phyloP scores from a whole-genome alignment of 441 rosid genomes.

The Mallotus japonicus region DNA sequence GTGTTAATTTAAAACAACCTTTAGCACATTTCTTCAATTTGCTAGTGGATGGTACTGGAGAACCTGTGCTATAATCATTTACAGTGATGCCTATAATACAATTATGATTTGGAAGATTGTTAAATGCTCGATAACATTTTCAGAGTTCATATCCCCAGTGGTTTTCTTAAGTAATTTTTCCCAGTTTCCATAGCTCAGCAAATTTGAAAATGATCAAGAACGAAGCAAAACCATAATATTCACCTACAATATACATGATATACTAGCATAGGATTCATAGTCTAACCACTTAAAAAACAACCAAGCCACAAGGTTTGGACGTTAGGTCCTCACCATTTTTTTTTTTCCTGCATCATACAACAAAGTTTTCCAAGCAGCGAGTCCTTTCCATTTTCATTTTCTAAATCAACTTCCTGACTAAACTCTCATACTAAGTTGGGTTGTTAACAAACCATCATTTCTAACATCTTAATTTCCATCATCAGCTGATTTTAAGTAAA shows the following conservation, averaged over 20 bases:
- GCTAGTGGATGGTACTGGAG: background rate
- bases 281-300: constrained; percentile 28
- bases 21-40: background rate
- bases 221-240: constrained; percentile 18
- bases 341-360: constrained; percentile 18
- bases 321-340: constrained; percentile 17
- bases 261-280: constrained; percentile 29
- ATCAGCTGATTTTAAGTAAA: constrained; percentile 74
- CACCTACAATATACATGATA: constrained; percentile 50
- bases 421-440: constrained; percentile 30
- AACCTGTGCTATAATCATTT: background rate
- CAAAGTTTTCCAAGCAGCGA: constrained; percentile 18
- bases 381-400: constrained; percentile 14
- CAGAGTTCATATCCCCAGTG: background rate
- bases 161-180: background rate
- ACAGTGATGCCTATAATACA: no score
- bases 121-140: no score
- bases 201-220: background rate
- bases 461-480: constrained; percentile 60
- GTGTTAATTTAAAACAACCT: no score
- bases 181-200: background rate
- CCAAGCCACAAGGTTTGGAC: constrained; percentile 23
- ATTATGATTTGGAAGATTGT: background rate
- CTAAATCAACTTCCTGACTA: constrained; percentile 23
- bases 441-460: constrained; percentile 14